phyloP scores from a whole-genome alignment of 805 yeast species.

The Metahyphopichia silvanorum region DNA sequence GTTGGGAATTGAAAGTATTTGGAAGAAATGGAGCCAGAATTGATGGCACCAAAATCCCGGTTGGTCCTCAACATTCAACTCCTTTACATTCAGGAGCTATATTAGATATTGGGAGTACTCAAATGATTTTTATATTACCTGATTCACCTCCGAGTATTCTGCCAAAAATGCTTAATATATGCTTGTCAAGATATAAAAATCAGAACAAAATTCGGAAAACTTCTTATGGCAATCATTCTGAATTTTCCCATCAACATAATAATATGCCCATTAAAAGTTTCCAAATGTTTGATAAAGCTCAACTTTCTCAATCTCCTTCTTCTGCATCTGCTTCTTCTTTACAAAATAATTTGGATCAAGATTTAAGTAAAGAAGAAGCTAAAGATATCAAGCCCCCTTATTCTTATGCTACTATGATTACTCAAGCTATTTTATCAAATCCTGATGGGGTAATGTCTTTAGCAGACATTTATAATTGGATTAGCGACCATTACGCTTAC shows the following conservation, averaged over 20 bases:
- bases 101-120: conserved; percentile 93
- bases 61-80: conserved; percentile 48
- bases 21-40: conserved; percentile 95
- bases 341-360: conserved; percentile 50
- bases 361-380: conserved; percentile 84
- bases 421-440: conserved; percentile 91
- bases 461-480: conserved; percentile 91
- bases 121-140: conserved; percentile 98
- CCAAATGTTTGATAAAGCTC: conserved; percentile 51
- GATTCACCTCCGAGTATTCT: conserved; percentile 76
- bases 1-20: conserved; percentile 79
- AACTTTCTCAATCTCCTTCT: conserved; percentile 35
- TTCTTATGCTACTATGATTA: conserved; percentile 96
- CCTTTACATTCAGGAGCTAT: conserved; percentile 83
- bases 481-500: conserved; percentile 81
- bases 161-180: conserved; percentile 38
- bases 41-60: conserved; percentile 60
- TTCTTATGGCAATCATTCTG: conserved; percentile 7
- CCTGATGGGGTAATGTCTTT: conserved; percentile 84
- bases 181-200: conserved; percentile 30
- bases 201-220: conserved; percentile 17
- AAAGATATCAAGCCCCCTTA: conserved; percentile 95
- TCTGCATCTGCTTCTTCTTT: conserved; percentile 39
- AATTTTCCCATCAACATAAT: conserved; percentile 14
- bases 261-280: conserved; percentile 38